Base-by-base conservation (phyloP, 495 filamentous ascomycete species). In the Thozetella sp. region DNA sequence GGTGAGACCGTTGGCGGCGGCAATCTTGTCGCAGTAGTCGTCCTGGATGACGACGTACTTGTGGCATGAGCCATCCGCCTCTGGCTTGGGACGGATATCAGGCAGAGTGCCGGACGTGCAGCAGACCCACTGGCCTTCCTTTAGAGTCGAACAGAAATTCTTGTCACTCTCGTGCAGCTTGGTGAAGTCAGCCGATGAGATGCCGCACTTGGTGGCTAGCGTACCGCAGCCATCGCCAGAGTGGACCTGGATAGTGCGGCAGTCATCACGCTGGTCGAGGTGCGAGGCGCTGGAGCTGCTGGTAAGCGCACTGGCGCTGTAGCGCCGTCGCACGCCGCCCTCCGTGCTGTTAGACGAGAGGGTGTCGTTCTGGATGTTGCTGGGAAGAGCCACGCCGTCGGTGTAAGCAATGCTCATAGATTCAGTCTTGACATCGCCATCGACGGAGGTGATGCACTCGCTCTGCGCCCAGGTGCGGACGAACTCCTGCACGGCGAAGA, bases 51-150 rank as follows among this genome's bases (percentile, higher is more conserved):
- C 71, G 1, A 52, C 51, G 62, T 83, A 72, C 1, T 64, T 56
- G 1, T 59, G 57, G 57, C 82, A 85, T 1, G 62, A 61, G 23
- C 80, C 81, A 56, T 82, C 68, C 2, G 69, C 19, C 25, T 77
- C 54, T 0, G 76, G 77, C 54, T 67, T 65, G 0, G 80, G 79
- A 9, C 57, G 61, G n/a, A 63, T 57, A 56, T 80, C 68, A 0
- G 74, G 72, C 13, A 71, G 61, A 2, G 58, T 20, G 25, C 76
- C 81, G 11, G 60, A 19, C 0, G 75, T 72, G 60, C 81, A 83
- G 69, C 81, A 85, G 20, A 83, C 78, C 25, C 72, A 58, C 45
- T 83, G 63, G 2, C 68, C 68, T 6, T 64, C 53, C 22, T 43
- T 51, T 0, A 82, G 68, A 10, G 58, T 68, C 2, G 73, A 69